phyloP scores from a whole-genome alignment of 495 filamentous ascomycete species.

The Aspergillus baeticus region DNA sequence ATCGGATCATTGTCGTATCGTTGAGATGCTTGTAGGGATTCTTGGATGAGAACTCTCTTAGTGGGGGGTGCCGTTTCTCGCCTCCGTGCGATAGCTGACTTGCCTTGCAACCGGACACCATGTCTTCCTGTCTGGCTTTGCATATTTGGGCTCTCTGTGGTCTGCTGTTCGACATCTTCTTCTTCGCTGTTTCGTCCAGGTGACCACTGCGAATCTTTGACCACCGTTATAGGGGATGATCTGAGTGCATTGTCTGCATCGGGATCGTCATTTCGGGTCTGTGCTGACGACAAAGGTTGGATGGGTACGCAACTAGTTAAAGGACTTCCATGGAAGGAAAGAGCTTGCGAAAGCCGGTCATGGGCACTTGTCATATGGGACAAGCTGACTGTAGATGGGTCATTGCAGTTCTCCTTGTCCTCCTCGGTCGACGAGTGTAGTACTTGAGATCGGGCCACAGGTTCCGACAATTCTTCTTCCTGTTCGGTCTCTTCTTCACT shows the following conservation, averaged over 20 bases:
- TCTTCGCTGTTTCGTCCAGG: constrained; percentile 21
- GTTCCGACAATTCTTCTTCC: constrained; percentile 38
- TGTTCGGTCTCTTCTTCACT: constrained; percentile 56
- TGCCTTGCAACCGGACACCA: constrained; percentile 14
- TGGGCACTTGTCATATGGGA: constrained; percentile 34
- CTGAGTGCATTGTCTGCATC: constrained; percentile 11
- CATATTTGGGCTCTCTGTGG: not conserved
- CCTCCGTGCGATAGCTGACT: constrained; percentile 19
- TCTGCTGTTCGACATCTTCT: not conserved
- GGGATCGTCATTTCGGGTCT: constrained; percentile 3
- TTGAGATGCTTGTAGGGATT: constrained; percentile 25
- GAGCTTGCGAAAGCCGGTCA: constrained; percentile 40
- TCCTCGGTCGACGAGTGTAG: constrained; percentile 38
- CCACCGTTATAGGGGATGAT: constrained; percentile 39
- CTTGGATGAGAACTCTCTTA: constrained; percentile 22
- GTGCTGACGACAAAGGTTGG: constrained; percentile 2
- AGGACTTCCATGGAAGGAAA: constrained; percentile 31
- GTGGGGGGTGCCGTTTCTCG: constrained; percentile 30
- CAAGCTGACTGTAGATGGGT: constrained; percentile 24
- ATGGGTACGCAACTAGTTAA: constrained; percentile 7
- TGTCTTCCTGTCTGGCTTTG: constrained; percentile 2
- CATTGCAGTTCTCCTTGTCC: constrained; percentile 51
- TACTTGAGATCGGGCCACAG: constrained; percentile 30
- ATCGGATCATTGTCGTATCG: constrained; percentile 3
- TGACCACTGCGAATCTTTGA: constrained; percentile 51